Conservation (phyloP, 2,329 filamentous ascomycete species). For the Penicillium sp. region DNA sequence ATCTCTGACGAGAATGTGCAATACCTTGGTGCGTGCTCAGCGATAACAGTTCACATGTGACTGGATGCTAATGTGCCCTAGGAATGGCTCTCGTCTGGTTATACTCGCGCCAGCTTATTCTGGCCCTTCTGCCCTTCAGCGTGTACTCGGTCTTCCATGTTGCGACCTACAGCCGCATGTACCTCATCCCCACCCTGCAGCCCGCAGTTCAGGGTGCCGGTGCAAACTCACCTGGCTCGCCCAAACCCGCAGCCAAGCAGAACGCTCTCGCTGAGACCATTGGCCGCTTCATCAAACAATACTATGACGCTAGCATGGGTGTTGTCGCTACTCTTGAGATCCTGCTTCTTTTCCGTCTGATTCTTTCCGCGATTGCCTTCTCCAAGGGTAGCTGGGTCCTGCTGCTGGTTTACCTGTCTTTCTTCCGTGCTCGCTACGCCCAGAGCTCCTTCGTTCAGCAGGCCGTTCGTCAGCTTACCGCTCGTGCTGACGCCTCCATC, state of each 20-base stretch:
- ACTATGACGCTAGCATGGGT: constrained; percentile 96
- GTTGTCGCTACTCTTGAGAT: constrained; percentile 89
- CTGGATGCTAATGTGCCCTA: constrained; percentile 38
- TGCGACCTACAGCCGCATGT: constrained; percentile 91
- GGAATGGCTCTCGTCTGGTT: constrained; percentile 96
- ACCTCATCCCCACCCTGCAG: constrained; percentile 83
- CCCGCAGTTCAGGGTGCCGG: constrained; percentile 59
- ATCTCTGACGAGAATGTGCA: constrained; percentile 93
- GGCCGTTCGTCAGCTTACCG: constrained; percentile 70
- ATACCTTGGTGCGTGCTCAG: constrained; percentile 73
- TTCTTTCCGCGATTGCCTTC: constrained; percentile 82
- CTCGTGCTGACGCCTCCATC: constrained; percentile 76
- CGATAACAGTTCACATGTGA: constrained; percentile 1
- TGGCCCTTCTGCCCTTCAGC: constrained; percentile 89
- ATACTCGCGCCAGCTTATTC: constrained; percentile 80
- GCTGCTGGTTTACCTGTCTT: constrained; percentile 80
- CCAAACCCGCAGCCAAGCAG: constrained; percentile 50
- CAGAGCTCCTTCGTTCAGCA: constrained; percentile 94
- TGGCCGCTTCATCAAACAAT: constrained; percentile 92
- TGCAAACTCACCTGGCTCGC: constrained; percentile 57
- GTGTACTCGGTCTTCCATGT: constrained; percentile 99
- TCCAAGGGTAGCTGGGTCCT: constrained; percentile 89
- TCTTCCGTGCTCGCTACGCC: constrained; percentile 84
- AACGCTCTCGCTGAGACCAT: constrained; percentile 76
- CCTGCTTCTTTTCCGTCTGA: constrained; percentile 77